Percentiles rank a stretch among this genome's conserved stretches.
Conservation (phyloP, 2,329 filamentous ascomycete genomes). For the Botrytis tulipae region DNA sequence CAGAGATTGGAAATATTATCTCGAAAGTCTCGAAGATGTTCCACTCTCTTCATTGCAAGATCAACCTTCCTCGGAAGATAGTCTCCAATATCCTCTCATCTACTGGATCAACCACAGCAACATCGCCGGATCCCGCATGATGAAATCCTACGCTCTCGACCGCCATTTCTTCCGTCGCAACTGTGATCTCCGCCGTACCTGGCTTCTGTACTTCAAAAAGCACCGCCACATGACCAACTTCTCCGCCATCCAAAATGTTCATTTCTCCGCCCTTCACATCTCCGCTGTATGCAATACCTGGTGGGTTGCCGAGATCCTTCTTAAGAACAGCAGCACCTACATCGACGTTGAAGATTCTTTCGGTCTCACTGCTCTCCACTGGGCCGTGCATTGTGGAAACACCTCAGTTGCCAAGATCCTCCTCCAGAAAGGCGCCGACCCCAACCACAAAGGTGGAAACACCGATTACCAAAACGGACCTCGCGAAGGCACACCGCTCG, state of each 20-base stretch:
- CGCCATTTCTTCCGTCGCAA: constrained; percentile 20
- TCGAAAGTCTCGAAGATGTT: constrained; percentile 20
- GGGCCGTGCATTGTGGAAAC: constrained; percentile 20
- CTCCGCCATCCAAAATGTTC: constrained; percentile 20
- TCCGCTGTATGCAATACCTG: constrained; percentile 18
- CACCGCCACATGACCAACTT: constrained; percentile 22
- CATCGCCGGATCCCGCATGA: constrained; percentile 17
- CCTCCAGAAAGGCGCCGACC: constrained; percentile 14
- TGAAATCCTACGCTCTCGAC: constrained; percentile 17
- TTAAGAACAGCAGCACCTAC: constrained; percentile 15
- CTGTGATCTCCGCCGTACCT: constrained; percentile 18
- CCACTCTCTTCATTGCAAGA: constrained; percentile 19
- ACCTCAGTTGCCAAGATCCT: constrained; percentile 11
- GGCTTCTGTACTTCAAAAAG: constrained; percentile 22
- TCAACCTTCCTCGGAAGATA: constrained; percentile 21
- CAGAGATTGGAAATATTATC: constrained; percentile 20
- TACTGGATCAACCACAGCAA: constrained; percentile 22
- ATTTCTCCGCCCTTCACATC: constrained; percentile 21
- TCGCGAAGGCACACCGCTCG: constrained; percentile 13
- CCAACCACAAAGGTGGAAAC: constrained; percentile 17
- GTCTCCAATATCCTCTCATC: constrained; percentile 20
- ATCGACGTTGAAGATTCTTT: constrained; percentile 20
- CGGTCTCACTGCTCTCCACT: constrained; percentile 18
- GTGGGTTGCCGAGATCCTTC: constrained; percentile 20
- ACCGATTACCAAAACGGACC: constrained; percentile 17